These are phyloP conservation scores for Penicillium egyptiacum DNA, from an alignment of 495 filamentous ascomycete genomes.

Conservation along the genomic window DNA sequence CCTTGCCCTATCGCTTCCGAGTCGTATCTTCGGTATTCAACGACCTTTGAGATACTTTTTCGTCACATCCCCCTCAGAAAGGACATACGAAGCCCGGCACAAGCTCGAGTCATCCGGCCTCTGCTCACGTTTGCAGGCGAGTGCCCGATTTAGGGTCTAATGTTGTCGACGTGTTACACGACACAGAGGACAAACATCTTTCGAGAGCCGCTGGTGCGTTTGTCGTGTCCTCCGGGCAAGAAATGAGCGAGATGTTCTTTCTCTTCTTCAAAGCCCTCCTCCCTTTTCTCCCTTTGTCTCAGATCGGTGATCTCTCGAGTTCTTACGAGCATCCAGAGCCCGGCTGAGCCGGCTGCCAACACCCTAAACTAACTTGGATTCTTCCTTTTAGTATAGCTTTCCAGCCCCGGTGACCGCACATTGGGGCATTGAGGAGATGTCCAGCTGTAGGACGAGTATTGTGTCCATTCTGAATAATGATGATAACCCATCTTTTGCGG, in stretches of 20 bases:
- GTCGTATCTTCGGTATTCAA: background rate
- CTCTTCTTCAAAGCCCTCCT: constrained; percentile 15
- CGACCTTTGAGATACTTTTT: background rate
- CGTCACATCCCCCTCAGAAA: constrained; percentile 6
- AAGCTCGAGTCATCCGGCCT: constrained; percentile 29
- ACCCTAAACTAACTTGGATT: constrained; percentile 15
- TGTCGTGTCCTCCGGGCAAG: constrained; percentile 13
- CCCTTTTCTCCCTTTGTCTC: constrained; percentile 3
- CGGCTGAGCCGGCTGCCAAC: constrained; percentile 11
- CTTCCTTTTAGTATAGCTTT: constrained; percentile 25
- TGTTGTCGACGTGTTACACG: constrained; percentile 42
- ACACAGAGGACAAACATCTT: constrained; percentile 42
- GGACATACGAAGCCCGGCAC: constrained; percentile 13
- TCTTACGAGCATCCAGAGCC: constrained; percentile 15
- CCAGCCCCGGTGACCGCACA: constrained; percentile 21
- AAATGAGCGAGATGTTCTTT: constrained; percentile 10
- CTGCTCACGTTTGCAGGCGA: constrained; percentile 31
- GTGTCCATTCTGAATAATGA: constrained; percentile 53
- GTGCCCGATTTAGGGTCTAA: constrained; percentile 29
- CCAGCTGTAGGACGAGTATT: constrained; percentile 39
- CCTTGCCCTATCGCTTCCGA: background rate
- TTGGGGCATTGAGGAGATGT: constrained; percentile 33
- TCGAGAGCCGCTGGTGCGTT: constrained; percentile 40
- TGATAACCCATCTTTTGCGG: constrained; percentile 49
- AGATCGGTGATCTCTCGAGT: constrained; percentile 18